These are phyloP conservation scores for Aureobasidium pullulans DNA, from an alignment of 2,329 filamentous ascomycete species.

Conservation along the genomic window DNA sequence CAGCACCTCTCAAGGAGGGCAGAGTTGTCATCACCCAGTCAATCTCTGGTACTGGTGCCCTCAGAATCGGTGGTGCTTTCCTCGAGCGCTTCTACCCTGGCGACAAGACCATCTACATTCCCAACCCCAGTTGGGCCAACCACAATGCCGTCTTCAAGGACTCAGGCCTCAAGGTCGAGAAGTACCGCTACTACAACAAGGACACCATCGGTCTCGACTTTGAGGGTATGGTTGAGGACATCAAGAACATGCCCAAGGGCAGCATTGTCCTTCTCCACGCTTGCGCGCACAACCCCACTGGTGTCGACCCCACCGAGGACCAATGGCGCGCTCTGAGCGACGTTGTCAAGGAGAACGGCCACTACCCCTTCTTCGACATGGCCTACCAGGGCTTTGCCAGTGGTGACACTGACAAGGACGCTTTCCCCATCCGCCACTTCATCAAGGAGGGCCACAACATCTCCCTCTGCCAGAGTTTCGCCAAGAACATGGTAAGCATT, in stretches of 20 bases:
- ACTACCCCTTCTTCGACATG: slow-evolving; percentile 99
- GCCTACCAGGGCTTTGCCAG: slow-evolving; percentile 98
- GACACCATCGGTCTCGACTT: slow-evolving; percentile 97
- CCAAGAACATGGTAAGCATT: slow-evolving; percentile 87
- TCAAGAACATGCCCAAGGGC: slow-evolving; percentile 78
- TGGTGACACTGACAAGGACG: slow-evolving; percentile 84
- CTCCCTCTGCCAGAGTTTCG: slow-evolving; percentile 85
- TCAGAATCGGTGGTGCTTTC: slow-evolving; percentile 92
- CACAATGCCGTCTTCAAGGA: slow-evolving; percentile 95
- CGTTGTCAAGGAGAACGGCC: slow-evolving; percentile 74
- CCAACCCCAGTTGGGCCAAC: slow-evolving; percentile 95
- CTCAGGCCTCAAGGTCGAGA: slow-evolving; percentile 80
- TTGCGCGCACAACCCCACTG: slow-evolving; percentile 96
- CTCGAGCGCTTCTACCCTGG: slow-evolving; percentile 84
- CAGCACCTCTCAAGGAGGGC: slow-evolving; percentile 62
- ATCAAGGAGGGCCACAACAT: slow-evolving; percentile 85
- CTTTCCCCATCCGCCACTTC: slow-evolving; percentile 89
- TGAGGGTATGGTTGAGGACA: slow-evolving; percentile 81
- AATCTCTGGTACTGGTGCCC: slow-evolving; percentile 94
- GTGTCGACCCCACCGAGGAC: slow-evolving; percentile 82
- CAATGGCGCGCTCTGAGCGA: slow-evolving; percentile 91
- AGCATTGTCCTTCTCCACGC: slow-evolving; percentile 93
- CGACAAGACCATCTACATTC: slow-evolving; percentile 94
- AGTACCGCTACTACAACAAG: slow-evolving; percentile 99
- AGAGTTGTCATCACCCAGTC: slow-evolving; percentile 91